These are phyloP conservation scores for Conringia planisiliqua DNA, from an alignment of 345 rosid genomes.

Conservation along the genomic window DNA sequence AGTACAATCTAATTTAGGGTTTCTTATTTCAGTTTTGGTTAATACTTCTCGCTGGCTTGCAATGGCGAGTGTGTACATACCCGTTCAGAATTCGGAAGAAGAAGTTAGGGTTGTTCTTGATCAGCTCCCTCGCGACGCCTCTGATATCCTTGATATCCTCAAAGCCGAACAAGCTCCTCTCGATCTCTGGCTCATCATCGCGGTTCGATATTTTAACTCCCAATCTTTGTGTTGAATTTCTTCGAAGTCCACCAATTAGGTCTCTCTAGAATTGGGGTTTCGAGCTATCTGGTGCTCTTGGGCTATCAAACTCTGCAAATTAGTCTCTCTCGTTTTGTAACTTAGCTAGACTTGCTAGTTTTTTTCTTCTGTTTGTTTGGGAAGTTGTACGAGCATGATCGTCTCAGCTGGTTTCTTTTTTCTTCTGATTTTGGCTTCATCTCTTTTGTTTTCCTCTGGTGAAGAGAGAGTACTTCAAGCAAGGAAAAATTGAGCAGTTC, in stretches of 20 bases:
- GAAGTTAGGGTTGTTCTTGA: slow-evolving; percentile 94
- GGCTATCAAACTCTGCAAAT: background rate
- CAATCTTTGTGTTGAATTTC: background rate
- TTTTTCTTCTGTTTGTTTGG: background rate
- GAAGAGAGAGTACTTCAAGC: slow-evolving; percentile 97
- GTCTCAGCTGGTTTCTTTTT: background rate
- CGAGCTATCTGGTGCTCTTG: background rate
- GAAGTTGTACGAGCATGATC: background rate
- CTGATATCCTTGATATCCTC: slow-evolving; percentile 96
- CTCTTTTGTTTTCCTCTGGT: background rate
- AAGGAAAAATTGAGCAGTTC: slow-evolving; percentile 87
- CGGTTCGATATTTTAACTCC: slow-evolving; percentile 49
- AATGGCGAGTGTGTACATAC: slow-evolving; percentile 90
- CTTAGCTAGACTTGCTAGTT: background rate
- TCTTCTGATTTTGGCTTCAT: background rate
- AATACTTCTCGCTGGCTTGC: background rate
- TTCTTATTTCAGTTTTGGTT: background rate
- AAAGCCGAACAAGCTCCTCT: slow-evolving; percentile 99
- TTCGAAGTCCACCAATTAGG: background rate
- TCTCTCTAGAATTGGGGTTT: background rate
- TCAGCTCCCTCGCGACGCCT: slow-evolving; percentile 95
- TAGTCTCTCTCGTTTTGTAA: background rate
- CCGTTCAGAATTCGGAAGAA: slow-evolving; percentile 99
- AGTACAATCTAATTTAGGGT: slow-evolving; percentile 7
- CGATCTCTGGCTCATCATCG: slow-evolving; percentile 96